Conservation (phyloP, 2,329 filamentous ascomycete species). For the Alternaria consortialis region DNA sequence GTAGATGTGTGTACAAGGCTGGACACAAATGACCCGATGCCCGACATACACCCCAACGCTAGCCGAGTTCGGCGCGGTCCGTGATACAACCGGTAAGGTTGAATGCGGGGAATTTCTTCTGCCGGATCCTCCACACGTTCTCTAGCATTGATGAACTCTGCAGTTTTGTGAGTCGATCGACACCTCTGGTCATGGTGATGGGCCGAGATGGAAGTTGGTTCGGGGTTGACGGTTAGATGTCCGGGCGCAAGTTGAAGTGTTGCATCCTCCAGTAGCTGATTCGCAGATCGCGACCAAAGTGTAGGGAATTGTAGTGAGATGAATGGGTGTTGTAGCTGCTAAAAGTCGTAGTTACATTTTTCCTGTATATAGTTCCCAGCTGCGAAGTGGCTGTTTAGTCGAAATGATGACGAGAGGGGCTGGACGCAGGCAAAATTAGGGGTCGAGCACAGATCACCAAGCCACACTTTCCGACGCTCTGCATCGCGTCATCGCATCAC, state of each 20-base stretch:
- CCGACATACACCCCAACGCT: slow-evolving; percentile 6
- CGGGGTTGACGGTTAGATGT: not conserved
- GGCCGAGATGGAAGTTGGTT: not conserved
- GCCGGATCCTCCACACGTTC: not conserved
- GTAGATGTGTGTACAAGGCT: not conserved
- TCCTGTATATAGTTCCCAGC: not conserved
- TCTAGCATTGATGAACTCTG: not conserved
- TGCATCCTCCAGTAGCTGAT: not conserved
- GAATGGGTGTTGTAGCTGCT: not conserved
- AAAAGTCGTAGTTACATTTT: not conserved
- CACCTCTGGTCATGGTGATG: not conserved
- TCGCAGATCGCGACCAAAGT: not conserved
- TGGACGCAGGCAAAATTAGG: not conserved
- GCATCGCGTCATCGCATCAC: not conserved
- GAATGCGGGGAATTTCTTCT: slow-evolving; percentile 8
- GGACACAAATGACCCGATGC: slow-evolving; percentile 8
- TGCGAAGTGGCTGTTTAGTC: not conserved
- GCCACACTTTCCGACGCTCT: not conserved
- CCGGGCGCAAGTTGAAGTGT: not conserved
- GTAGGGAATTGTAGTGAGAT: not conserved
- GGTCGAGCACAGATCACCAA: slow-evolving; percentile 4
- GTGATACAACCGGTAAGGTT: slow-evolving; percentile 1
- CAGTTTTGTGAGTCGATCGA: not conserved
- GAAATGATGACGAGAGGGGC: not conserved
- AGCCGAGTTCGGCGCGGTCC: slow-evolving; percentile 8